Base-by-base conservation (phyloP, 148 eudicot species). In the Hydrangea macrophylla region DNA sequence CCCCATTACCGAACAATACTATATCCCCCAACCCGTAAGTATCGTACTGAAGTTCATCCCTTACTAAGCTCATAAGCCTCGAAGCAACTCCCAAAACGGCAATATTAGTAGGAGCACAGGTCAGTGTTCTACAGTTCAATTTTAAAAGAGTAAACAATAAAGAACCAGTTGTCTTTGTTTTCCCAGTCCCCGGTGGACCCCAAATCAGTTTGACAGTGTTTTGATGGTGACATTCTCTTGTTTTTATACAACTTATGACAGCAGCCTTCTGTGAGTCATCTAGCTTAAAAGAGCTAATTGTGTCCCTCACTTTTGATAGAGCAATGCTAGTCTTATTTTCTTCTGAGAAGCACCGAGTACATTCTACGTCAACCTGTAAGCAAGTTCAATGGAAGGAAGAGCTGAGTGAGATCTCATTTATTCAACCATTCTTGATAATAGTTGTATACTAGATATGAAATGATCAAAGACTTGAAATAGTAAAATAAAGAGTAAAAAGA, bases 121-220 rank as follows among this genome's bases (percentile, higher is more conserved):
- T 70, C 7, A 84, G 26, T 25, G 82, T 80, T 58, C 78, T 76
- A 45, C 77, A 76, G 36, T 75, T 79, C 31, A 69, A 13, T 24
- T 56, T 70, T 0, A 72, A 26, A 0, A 87, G 69, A 18, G 51
- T 37, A 68, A 65, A 74, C 30, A 87, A 48, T 5, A 87, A 48
- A 0, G 80, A 67, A 58, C 74, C 85, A 20, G 76, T 68, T 0
- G 92, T 87, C 66, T 84, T 87, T 10, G 92, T 87, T 66, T 84
- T 81, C 65, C 94, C 88, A 0, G 86, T 87, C 44, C 92, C 86
- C 0, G 88, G 86, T 20, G 92, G 92, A 10, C 92, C 88, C 90
- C 94, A 88, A 32, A 88, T 88, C 15, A 85, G 81, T 66, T 82
- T 82, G 9, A 82, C 62, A 1, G 60, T 76, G n/a, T 73, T 70